phyloP scores from a whole-genome alignment of 2,329 filamentous ascomycete genomes.

The Fusarium sp. region DNA sequence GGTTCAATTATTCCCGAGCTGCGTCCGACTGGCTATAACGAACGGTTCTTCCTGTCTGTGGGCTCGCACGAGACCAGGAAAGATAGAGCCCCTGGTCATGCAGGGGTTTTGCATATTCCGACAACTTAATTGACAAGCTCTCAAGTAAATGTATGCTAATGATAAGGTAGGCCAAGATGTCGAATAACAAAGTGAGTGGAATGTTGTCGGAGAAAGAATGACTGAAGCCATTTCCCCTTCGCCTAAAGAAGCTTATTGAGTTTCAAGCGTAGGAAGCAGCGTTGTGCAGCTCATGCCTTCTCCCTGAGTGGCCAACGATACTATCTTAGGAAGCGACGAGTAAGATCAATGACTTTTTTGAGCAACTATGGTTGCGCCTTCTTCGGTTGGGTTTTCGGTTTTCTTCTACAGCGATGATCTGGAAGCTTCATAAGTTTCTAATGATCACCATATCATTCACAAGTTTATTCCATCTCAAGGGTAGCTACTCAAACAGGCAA shows the following conservation, averaged over 20 bases:
- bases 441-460: neutral
- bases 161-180: slow-evolving; percentile 27
- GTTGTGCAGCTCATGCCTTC: slow-evolving; percentile 1
- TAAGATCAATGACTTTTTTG: neutral
- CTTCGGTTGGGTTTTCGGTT: neutral
- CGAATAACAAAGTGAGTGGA: slow-evolving; percentile 3
- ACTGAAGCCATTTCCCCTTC: neutral
- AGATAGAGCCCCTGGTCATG: slow-evolving; percentile 22
- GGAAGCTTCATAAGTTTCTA: neutral
- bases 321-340: slow-evolving; percentile 12
- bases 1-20: slow-evolving; percentile 41
- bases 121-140: slow-evolving; percentile 28
- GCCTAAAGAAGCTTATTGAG: neutral
- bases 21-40: slow-evolving; percentile 24
- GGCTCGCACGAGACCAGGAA: slow-evolving; percentile 31
- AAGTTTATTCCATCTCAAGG: neutral
- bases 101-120: slow-evolving; percentile 33
- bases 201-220: neutral
- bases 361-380: neutral
- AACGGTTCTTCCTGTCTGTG: slow-evolving; percentile 40
- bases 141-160: slow-evolving; percentile 37
- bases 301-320: neutral
- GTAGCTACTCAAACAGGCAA: slow-evolving; percentile 8
- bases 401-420: neutral
- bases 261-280: neutral